Evolutionary conservation across 2,329 filamentous ascomycete genomes (phyloP), one percentile per base, ranked within the genome.

Genomic region (Mollisiaceae sp.): DNA sequence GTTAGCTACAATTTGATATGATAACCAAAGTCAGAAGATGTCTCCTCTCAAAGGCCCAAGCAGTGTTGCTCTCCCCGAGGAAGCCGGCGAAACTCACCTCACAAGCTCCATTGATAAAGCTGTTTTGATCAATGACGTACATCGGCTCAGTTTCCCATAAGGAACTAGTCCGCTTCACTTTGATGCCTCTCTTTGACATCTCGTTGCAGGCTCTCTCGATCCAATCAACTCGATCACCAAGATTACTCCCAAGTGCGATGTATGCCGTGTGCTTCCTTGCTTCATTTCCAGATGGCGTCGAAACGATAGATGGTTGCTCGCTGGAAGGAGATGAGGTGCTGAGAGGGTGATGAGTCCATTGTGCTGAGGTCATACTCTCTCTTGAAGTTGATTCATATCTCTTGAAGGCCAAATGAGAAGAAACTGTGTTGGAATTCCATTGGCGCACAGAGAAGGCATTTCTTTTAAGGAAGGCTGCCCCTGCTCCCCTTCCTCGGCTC

Each of bases 121-220:
- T 86, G 68, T 89, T 89, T 77, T 99, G 95, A 69, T 97, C 91
- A 68, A 91, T 81, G 69, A 97, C 91, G 78, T 99, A 99, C 95
- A 99, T 99, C 24, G 95, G 93, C 72, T 92, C 89, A 3, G 94
- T 99, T 80, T 98, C 93, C 86, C 95, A 99, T 2, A 99, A 82
- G 67, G 89, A 90, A 77, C 94, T 98, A 0, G 94, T 97, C 72
- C 89, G 85, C 73, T 87, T 84, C 45, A 99, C 85, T 61, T 80
- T 86, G 75, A 98, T 92, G 39, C 88, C 89, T 24, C 86, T 83
- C 54, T 83, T 81, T 69, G 91, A 87, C 87, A 99, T 93, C 75
- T 91, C 86, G 54, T 82, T 83, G 76, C 93, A 94, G 0, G 95
- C 94, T 73, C 85, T 83, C 77, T 97, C 93, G 70, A 99, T 96